These are phyloP conservation scores for Delitschia confertaspora DNA, from an alignment of 495 filamentous ascomycete genomes.

Conservation along the genomic window DNA sequence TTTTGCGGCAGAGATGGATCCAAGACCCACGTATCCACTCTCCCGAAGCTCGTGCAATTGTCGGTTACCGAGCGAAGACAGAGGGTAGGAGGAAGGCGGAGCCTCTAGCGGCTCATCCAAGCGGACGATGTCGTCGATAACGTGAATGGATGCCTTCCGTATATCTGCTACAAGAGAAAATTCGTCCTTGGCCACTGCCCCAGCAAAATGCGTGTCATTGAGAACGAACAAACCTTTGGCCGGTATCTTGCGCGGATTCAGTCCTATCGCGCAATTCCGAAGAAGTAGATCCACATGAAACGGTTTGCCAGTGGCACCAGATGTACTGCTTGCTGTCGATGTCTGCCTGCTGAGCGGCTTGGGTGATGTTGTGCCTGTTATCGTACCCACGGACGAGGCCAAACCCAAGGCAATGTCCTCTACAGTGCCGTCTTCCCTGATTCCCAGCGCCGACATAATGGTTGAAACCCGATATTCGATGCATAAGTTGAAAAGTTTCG, in stretches of 20 bases:
- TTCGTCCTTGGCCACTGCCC: constrained; percentile 51
- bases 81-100: neutral
- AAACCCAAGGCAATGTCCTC: constrained; percentile 69
- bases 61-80: constrained; percentile 40
- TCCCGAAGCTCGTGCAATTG: constrained; percentile 59
- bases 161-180: constrained; percentile 56
- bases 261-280: constrained; percentile 68
- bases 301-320: constrained; percentile 35
- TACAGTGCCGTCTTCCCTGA: constrained; percentile 50
- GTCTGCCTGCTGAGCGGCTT: constrained; percentile 24
- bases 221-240: constrained; percentile 71
- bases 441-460: constrained; percentile 65
- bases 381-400: constrained; percentile 67
- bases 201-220: constrained; percentile 61
- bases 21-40: constrained; percentile 73
- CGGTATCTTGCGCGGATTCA: constrained; percentile 69
- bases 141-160: constrained; percentile 68
- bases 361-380: constrained; percentile 46
- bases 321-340: constrained; percentile 29
- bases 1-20: constrained; percentile 71
- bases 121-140: constrained; percentile 67
- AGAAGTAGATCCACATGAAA: constrained; percentile 65
- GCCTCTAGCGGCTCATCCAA: constrained; percentile 24
- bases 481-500: constrained; percentile 73
- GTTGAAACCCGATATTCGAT: constrained; percentile 79